phyloP scores from a whole-genome alignment of 1,284 basidiomycete genomes.

The Mycena sp. region DNA sequence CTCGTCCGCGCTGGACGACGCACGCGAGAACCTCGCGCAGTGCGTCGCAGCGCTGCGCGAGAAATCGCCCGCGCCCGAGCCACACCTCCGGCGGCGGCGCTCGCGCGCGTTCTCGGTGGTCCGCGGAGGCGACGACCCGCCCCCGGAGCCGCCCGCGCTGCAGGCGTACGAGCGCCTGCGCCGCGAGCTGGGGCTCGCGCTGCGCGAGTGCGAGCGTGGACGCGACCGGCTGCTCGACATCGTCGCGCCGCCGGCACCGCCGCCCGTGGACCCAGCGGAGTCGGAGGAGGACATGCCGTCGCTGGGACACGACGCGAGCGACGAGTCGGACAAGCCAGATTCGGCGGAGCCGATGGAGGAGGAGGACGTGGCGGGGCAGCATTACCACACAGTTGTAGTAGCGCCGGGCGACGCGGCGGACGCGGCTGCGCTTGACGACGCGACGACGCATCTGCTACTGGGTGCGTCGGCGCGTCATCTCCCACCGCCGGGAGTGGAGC shows the following conservation, averaged over 20 bases:
- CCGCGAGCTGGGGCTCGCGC: constrained; percentile 74
- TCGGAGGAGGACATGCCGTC: constrained; percentile 59
- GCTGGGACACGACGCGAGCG: constrained; percentile 56
- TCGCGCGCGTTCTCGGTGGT: constrained; percentile 27
- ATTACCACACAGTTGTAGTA: constrained; percentile 34
- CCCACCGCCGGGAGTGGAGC: constrained; percentile 68
- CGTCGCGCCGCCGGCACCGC: constrained; percentile 53
- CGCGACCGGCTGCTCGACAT: constrained; percentile 68
- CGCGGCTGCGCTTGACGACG: constrained; percentile 59
- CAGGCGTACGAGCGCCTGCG: constrained; percentile 78
- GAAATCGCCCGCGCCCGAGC: constrained; percentile 13
- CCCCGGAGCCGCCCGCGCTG: constrained; percentile 49
- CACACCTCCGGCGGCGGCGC: constrained; percentile 29
- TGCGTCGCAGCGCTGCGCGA: constrained; percentile 66
- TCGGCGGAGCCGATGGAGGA: constrained; percentile 50
- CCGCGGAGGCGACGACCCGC: constrained; percentile 5
- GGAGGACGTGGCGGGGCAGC: constrained; percentile 38
- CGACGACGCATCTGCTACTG: constrained; percentile 62
- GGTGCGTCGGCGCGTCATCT: constrained; percentile 60
- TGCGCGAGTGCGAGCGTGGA: constrained; percentile 83
- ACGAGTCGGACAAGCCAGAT: constrained; percentile 61
- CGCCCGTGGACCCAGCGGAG: constrained; percentile 47
- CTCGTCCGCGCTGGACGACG: constrained; percentile 70
- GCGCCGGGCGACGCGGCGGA: constrained; percentile 48
- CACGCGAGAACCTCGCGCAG: constrained; percentile 66